phyloP scores from a whole-genome alignment of 768 basidiomycete genomes.

The Kondoa malvinella region DNA sequence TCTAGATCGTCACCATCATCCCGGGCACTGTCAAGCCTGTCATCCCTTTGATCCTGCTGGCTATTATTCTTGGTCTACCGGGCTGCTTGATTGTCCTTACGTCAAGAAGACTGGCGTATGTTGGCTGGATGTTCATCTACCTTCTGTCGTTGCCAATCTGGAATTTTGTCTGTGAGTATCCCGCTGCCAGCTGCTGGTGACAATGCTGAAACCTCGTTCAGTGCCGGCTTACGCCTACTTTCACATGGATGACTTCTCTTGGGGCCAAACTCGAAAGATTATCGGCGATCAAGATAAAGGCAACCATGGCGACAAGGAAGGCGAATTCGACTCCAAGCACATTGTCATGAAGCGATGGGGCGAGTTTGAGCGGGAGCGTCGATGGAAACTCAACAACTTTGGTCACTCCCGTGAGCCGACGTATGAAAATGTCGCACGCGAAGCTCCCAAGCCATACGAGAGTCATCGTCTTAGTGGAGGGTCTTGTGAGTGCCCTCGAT shows the following conservation, averaged over 20 bases:
- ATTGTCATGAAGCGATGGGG: constrained; percentile 99
- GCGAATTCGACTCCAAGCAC: constrained; percentile 86
- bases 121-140: constrained; percentile 63
- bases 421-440: neutral
- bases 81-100: constrained; percentile 92
- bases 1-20: constrained; percentile 52
- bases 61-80: constrained; percentile 86
- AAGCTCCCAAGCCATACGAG: neutral
- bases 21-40: constrained; percentile 53
- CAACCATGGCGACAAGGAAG: constrained; percentile 79
- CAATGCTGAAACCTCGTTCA: neutral
- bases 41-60: constrained; percentile 80
- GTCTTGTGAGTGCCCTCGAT: neutral
- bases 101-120: constrained; percentile 75
- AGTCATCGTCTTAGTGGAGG: neutral
- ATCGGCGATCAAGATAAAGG: constrained; percentile 45
- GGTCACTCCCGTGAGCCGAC: neutral
- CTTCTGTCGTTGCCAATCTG: constrained; percentile 82
- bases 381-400: constrained; percentile 47
- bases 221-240: constrained; percentile 42
- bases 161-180: constrained; percentile 60
- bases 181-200: neutral
- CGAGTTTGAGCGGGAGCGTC: constrained; percentile 86
- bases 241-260: constrained; percentile 95
- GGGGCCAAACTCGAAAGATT: constrained; percentile 80